These are phyloP conservation scores for Metarhizium anisopliae DNA, from an alignment of 2,329 filamentous ascomycete genomes.

Conservation along the genomic window DNA sequence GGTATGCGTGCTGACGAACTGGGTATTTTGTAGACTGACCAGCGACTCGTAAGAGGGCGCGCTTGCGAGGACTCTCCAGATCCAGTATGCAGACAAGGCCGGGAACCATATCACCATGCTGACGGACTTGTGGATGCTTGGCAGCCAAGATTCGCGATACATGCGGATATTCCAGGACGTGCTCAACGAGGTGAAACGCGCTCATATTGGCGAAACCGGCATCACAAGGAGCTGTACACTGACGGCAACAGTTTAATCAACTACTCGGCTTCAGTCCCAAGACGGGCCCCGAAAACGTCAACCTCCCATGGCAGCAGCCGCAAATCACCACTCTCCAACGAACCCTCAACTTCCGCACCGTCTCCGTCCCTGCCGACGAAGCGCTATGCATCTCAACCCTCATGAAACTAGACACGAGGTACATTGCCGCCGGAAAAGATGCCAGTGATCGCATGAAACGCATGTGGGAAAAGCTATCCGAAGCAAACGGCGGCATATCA, in stretches of 20 bases:
- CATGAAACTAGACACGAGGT: conserved; percentile 14
- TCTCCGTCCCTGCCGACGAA: conserved; percentile 20
- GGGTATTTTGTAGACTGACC: too few species aligned
- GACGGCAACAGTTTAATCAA: conserved; percentile 10
- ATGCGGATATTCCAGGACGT: conserved; percentile 14
- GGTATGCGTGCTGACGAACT: conserved; percentile 4
- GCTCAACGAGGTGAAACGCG: conserved; percentile 7
- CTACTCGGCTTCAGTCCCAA: conserved; percentile 8
- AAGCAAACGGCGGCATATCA: conserved; percentile 10
- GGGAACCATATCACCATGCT: conserved; percentile 9
- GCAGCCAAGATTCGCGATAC: conserved; percentile 7
- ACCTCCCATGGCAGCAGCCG: conserved; percentile 1
- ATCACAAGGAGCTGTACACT: not conserved
- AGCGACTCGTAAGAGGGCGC: conserved; percentile 19
- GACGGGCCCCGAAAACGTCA: conserved; percentile 2
- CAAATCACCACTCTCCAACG: conserved; percentile 13
- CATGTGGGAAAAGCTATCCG: conserved; percentile 14
- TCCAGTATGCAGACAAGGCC: conserved; percentile 23
- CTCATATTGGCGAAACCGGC: not conserved
- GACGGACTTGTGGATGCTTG: conserved; percentile 7
- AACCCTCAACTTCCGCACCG: conserved; percentile 17
- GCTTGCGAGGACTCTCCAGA: conserved; percentile 19
- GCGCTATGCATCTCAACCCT: conserved; percentile 21
- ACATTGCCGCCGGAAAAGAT: conserved; percentile 8
- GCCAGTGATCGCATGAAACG: conserved; percentile 13